Conservation (phyloP, 2,329 filamentous ascomycete genomes). For the Fusarium marasasianum region DNA sequence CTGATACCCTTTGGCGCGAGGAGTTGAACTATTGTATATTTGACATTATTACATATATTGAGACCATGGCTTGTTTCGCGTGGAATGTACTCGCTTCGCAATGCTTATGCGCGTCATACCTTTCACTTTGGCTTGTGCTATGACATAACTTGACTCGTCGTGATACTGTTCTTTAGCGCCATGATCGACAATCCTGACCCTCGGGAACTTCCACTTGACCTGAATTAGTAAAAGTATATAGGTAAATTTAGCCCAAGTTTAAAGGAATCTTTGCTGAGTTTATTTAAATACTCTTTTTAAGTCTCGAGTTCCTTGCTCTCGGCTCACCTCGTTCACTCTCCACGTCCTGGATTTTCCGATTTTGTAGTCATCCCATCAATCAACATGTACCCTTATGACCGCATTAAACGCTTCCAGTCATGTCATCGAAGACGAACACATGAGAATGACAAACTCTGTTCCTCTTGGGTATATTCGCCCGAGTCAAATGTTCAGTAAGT, state of each 20-base stretch:
- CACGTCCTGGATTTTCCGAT: neutral
- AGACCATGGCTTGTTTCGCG: neutral
- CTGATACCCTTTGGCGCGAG: conserved; percentile 34
- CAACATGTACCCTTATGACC: neutral
- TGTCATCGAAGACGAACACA: fast-evolving
- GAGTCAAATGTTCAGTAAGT: neutral
- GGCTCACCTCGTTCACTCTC: fast-evolving
- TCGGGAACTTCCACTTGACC: too few relatives aligned
- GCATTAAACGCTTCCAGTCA: neutral
- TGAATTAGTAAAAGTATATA: too few relatives aligned
- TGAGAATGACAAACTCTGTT: fast-evolving
- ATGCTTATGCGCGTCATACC: too few relatives aligned
- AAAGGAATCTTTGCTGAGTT: fast-evolving
- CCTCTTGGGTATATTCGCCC: neutral
- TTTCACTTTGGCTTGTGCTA: neutral
- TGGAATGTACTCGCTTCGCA: neutral
- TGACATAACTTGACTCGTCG: neutral
- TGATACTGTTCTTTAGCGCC: neutral
- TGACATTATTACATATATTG: neutral
- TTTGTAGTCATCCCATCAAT: neutral
- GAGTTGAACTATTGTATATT: conserved; percentile 9
- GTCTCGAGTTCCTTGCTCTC: neutral
- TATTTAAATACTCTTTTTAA: too few relatives aligned
- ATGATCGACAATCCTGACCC: neutral
- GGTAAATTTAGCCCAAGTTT: too few relatives aligned